A percentile compares a stretch with the other conserved stretches of the same genome.
phyloP scores from a whole-genome alignment of 148 eudicot species.

The Chenopodium album region DNA sequence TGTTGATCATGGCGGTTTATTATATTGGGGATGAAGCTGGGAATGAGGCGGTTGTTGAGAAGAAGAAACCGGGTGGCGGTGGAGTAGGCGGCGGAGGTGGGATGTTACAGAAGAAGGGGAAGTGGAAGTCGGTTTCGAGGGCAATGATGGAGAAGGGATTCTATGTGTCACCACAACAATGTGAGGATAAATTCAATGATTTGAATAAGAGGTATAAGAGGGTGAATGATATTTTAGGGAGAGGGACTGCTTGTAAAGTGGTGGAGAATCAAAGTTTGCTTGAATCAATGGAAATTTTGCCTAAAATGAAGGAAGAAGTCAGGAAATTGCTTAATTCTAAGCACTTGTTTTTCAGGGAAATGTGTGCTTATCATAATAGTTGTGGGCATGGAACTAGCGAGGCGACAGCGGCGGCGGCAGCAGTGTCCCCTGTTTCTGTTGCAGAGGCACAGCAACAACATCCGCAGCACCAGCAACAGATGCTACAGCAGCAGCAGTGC shows the following conservation, averaged over 20 bases:
- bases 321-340: conserved; percentile 82
- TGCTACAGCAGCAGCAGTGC: conserved; percentile 37
- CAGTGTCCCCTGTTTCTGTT: neutral
- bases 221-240: conserved; percentile 87
- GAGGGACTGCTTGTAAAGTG: conserved; percentile 76
- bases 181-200: conserved; percentile 95
- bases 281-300: conserved; percentile 66
- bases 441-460: neutral
- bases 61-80: conserved; percentile 42
- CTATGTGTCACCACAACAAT: conserved; percentile 90
- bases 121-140: conserved; percentile 91
- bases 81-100: conserved; percentile 24
- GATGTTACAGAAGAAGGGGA: conserved; percentile 83
- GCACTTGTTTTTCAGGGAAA: conserved; percentile 89
- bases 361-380: conserved; percentile 95
- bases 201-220: conserved; percentile 91
- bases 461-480: conserved; percentile 7
- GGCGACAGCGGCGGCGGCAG: neutral
- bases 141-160: conserved; percentile 96
- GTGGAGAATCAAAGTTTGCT: conserved; percentile 83
- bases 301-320: conserved; percentile 78
- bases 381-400: conserved; percentile 40
- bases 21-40: conserved; percentile 80
- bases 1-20: conserved; percentile 81
- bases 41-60: conserved; percentile 34